Evolutionary conservation across 2,329 filamentous ascomycete genomes (phyloP).

Genomic region (Curvularia lunata): DNA sequence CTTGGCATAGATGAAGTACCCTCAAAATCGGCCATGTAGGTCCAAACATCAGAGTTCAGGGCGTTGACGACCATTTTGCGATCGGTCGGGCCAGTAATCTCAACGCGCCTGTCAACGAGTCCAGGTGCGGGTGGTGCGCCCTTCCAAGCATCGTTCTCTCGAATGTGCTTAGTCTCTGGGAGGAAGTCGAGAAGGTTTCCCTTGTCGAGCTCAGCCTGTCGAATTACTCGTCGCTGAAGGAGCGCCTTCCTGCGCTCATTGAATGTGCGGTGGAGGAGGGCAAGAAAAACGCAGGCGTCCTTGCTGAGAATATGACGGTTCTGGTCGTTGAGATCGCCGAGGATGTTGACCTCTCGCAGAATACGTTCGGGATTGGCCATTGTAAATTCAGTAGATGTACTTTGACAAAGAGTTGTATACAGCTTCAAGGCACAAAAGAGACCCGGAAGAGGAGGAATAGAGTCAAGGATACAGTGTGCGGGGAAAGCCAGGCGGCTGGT

Average conservation of each 20-base stretch:
- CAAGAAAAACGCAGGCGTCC: slow-evolving; percentile 88
- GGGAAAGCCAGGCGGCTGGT: slow-evolving; percentile 32
- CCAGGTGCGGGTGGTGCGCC: slow-evolving; percentile 90
- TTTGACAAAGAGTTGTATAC: slow-evolving; percentile 11
- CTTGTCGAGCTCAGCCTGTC: slow-evolving; percentile 92
- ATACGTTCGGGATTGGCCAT: slow-evolving; percentile 68
- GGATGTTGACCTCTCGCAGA: slow-evolving; percentile 86
- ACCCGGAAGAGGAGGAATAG: slow-evolving; percentile 23
- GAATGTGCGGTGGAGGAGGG: slow-evolving; percentile 93
- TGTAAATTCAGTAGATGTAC: slow-evolving; percentile 20
- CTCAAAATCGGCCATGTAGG: slow-evolving; percentile 99
- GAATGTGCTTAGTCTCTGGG: slow-evolving; percentile 92
- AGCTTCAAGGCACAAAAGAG: slow-evolving; percentile 16
- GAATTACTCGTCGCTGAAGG: slow-evolving; percentile 81
- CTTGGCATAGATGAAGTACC: slow-evolving; percentile 60
- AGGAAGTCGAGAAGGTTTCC: slow-evolving; percentile 91
- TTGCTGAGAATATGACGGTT: slow-evolving; percentile 92
- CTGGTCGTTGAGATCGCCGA: slow-evolving; percentile 76
- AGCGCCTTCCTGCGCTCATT: slow-evolving; percentile 86
- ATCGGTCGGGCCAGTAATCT: slow-evolving; percentile 97
- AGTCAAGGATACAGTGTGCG: slow-evolving; percentile 35
- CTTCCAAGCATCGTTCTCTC: slow-evolving; percentile 92
- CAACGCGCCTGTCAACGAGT: slow-evolving; percentile 88
- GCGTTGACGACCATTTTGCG: slow-evolving; percentile 99
- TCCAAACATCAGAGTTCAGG: slow-evolving; percentile 94